Base-by-base conservation (phyloP, 768 basidiomycete species). In the Mycena olivaceomarginata region DNA sequence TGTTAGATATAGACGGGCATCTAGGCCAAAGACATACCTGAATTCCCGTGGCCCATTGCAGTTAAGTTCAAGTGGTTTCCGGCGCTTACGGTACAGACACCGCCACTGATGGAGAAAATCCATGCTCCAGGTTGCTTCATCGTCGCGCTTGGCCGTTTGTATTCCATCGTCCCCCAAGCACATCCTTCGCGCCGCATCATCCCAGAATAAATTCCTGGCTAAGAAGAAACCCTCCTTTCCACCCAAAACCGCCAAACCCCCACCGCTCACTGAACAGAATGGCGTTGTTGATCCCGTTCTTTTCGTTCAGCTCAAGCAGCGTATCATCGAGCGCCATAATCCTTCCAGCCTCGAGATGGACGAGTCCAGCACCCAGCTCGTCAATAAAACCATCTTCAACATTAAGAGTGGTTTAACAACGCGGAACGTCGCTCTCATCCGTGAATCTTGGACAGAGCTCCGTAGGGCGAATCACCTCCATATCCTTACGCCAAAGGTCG, bases 21-120 rank as follows among this genome's bases (percentile, higher is more conserved):
- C 81, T 93, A 91, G 8, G 91, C 11, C 93, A 75, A 93, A 89
- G 82, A 92, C 92, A 12, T 92, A 67, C 93, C 86, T 43, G 94
- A 94, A 82, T 95, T 96, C 84, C 96, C 96, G 88, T 97, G 95
- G 66, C 96, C 95, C 95, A 96, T 96, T 8, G 22, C 56, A 16
- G 20, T 4, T 31, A 37, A 41, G 40, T 37, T 63, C 13, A 48
- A 18, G 56, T 43, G n/a, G 41, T n/a, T n/a, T 41, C n/a, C 48
- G 63, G 71, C 25, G 25, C 59, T 25, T 40, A 12, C 13, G 31
- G 4, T 22, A 41, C 31, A 53, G 46, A 65, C 64, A 65, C 22
- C 22, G 39, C 51, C 37, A 67, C 48, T 53, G 25, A 20, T 20
- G 13, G 40, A 4, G 5, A 16, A 16, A 67, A 37, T 67, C 40